Percentiles rank a stretch among this genome's conserved stretches.
Conservation (phyloP, 305 asterid species). For the Ilex paraguariensis region DNA sequence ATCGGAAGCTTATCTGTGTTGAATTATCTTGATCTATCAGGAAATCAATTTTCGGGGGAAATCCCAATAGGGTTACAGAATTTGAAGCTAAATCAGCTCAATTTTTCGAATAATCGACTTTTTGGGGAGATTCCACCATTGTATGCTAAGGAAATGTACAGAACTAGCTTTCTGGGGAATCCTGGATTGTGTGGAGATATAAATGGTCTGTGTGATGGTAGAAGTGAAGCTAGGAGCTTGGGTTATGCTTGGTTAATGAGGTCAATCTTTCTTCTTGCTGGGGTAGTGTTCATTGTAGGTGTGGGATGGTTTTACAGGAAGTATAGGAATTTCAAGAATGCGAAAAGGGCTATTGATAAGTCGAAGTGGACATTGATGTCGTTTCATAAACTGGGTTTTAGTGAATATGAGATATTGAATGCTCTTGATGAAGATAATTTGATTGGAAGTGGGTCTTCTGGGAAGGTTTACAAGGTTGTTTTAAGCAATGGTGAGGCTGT, state of each 20-base stretch:
- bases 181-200: slow-evolving; percentile 83
- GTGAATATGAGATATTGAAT: slow-evolving; percentile 74
- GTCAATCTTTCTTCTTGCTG: slow-evolving; percentile 56
- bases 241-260: slow-evolving; percentile 64
- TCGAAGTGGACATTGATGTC: slow-evolving; percentile 97
- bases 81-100: slow-evolving; percentile 81
- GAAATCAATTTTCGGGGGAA: slow-evolving; percentile 64
- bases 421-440: slow-evolving; percentile 91
- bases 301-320: slow-evolving; percentile 60
- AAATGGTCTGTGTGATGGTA: slow-evolving; percentile 61
- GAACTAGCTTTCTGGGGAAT: slow-evolving; percentile 72
- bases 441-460: slow-evolving; percentile 91
- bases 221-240: slow-evolving; percentile 25
- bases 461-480: slow-evolving; percentile 94
- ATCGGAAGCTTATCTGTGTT: slow-evolving; percentile 72
- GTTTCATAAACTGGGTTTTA: slow-evolving; percentile 79
- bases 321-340: slow-evolving; percentile 44
- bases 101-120: slow-evolving; percentile 71
- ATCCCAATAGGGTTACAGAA: slow-evolving; percentile 70
- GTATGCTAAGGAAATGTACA: slow-evolving; percentile 73
- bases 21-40: slow-evolving; percentile 89
- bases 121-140: slow-evolving; percentile 74
- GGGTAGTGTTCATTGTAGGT: slow-evolving; percentile 54
- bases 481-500: slow-evolving; percentile 71
- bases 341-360: slow-evolving; percentile 45